Base-by-base conservation (phyloP, 2,329 filamentous ascomycete species). In the Phoma sp. region DNA sequence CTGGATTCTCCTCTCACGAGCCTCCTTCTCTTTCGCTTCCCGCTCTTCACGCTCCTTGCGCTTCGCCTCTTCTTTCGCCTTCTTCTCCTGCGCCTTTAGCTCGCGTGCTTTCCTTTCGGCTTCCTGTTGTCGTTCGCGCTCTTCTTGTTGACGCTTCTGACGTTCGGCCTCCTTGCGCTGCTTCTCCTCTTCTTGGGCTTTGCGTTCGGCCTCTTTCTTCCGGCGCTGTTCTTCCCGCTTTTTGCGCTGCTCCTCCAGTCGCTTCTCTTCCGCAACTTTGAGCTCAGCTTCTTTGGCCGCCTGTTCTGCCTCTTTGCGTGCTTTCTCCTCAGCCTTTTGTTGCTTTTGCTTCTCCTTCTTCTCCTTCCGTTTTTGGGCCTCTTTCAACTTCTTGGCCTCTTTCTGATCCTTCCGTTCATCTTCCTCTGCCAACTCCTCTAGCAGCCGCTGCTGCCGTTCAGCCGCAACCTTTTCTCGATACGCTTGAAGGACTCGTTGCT, bases 391-490 rank as follows among this genome's bases (percentile, higher is more conserved):
- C 79, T 97, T 97, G 17, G 91, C 92, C 73, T 95, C 93, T 59
- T 90, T 89, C 74, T 93, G 85, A 45, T 87, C 85, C 57, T 90
- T 87, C 42, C 88, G 85, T 49, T 87, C 86, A 59, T 86, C 85
- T 74, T 99, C 95, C 71, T 96, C 91, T 62, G 93, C 88, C 2
- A 97, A 81, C 74, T 99, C 95, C 72, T 97, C 90, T 21, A 99
- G 82, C 18, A 99, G 86, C 73, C 92, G 92, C 69, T 90, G 84
- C 71, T 97, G 93, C 23, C 95, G 90, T 77, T 99, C 93, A 66
- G 89, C 87, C 15, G 95, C 92, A 3, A 99, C 93, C 74, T 97
- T 97, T 78, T 98, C 93, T 74, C 92, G 90, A 77, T 99, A 99
- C n/a, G 95, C 95, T 34, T 91, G 93, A 54, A 99, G 83, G 18